phyloP scores from a whole-genome alignment of 2,329 filamentous ascomycete genomes.

The Penicillium sp. region DNA sequence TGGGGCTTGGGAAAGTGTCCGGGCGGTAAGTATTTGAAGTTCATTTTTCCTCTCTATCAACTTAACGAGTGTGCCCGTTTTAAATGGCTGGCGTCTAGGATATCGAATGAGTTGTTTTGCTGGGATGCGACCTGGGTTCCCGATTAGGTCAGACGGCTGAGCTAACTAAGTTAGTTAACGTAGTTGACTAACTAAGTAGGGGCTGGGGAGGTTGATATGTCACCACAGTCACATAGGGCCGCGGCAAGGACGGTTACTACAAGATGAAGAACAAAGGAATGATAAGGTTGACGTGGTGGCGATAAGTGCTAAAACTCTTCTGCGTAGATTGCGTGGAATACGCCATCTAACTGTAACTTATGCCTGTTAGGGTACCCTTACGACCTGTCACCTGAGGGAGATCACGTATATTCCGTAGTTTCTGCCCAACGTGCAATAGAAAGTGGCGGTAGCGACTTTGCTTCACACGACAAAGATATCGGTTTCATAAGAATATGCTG shows the following conservation, averaged over 20 bases:
- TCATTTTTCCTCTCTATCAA: not conserved
- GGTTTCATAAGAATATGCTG: not conserved
- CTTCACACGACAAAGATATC: not conserved
- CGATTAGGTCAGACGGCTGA: slow-evolving; percentile 19
- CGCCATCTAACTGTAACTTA: not conserved
- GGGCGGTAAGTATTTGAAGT: not conserved
- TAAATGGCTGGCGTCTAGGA: too few relatives aligned
- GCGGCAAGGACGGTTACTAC: not conserved
- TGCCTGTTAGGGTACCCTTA: not conserved
- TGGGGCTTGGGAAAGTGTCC: not conserved
- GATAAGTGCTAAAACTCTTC: not conserved
- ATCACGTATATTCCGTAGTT: not conserved
- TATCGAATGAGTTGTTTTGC: too few relatives aligned
- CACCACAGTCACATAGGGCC: not conserved
- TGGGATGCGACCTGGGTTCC: slow-evolving; percentile 14
- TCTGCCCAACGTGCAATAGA: not conserved
- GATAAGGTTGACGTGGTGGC: not conserved
- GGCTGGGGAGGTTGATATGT: not conserved
- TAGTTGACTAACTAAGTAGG: not conserved
- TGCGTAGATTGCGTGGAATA: not conserved
- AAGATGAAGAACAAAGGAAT: not conserved
- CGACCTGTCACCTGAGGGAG: not conserved
- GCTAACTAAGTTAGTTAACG: too few relatives aligned
- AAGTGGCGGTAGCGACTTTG: not conserved
- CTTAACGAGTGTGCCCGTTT: too few relatives aligned